Evolutionary conservation across 805 yeast genomes (phyloP).

Genomic region (Soucietia sequanensis): DNA sequence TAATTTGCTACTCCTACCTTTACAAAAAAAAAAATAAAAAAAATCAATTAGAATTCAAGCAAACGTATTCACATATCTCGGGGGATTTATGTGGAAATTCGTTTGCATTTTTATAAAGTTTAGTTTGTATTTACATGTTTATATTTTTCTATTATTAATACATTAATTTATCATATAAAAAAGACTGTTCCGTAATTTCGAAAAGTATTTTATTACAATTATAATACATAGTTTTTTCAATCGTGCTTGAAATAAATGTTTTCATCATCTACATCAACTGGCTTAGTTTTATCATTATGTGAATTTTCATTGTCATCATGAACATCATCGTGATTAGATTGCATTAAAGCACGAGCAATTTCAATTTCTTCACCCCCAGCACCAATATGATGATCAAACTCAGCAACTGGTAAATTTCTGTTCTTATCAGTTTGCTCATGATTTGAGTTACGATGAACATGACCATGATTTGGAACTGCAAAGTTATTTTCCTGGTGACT

Average conservation of each 20-base stretch:
- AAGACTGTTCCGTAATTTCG: no score
- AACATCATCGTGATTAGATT: conserved; percentile 51
- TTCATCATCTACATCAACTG: no score
- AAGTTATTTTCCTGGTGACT: no score
- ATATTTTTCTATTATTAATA: no score
- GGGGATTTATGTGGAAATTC: conserved; percentile 4
- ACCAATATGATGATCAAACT: conserved; percentile 42
- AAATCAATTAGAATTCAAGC: background rate
- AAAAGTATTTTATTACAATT: conserved; percentile 1
- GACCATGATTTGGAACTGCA: no score
- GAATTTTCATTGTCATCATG: background rate
- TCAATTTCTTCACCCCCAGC: conserved; percentile 55
- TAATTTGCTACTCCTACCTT: background rate
- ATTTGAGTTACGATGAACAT: conserved; percentile 3
- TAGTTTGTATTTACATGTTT: conserved; percentile 1
- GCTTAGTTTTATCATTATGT: conserved; percentile 3
- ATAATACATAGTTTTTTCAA: background rate
- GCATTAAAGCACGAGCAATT: conserved; percentile 64
- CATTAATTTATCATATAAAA: no score
- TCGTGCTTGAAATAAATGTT: conserved; percentile 16
- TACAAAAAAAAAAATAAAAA: background rate
- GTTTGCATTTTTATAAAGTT: background rate
- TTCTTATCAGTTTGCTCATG: conserved; percentile 14
- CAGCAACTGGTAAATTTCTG: conserved; percentile 53
- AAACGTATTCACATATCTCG: background rate